Conservation (phyloP, 306 rosid genomes). For the Citrullus colocynthis region DNA sequence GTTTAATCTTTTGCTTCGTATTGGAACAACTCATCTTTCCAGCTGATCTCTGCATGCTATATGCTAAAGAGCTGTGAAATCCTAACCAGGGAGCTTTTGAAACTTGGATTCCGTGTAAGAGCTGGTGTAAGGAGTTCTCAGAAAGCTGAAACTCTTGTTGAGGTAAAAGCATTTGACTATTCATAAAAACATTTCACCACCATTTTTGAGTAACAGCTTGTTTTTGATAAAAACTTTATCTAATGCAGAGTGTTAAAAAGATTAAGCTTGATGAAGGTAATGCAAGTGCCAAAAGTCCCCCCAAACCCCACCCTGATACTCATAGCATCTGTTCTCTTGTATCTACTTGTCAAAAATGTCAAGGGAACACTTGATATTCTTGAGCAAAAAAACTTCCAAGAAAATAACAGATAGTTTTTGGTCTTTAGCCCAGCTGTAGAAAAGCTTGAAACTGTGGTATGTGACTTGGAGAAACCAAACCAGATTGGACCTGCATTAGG, state of each 20-base stretch:
- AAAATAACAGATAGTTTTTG: conserved; percentile 65
- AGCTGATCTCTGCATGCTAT: neutral
- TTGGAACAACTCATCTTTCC: neutral
- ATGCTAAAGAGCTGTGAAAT: conserved; percentile 8
- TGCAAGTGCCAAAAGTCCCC: conserved; percentile 42
- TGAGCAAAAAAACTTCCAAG: conserved; percentile 18
- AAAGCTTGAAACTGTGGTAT: conserved; percentile 94
- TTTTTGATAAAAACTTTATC: conserved; percentile 1
- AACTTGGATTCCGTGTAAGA: conserved; percentile 83
- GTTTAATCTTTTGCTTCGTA: conserved; percentile 2
- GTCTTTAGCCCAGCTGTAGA: conserved; percentile 99
- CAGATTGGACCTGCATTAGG: conserved; percentile 59
- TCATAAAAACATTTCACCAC: neutral
- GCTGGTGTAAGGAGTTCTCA: conserved; percentile 71
- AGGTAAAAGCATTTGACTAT: conserved; percentile 29
- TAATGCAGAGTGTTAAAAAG: conserved; percentile 68
- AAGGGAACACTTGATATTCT: neutral
- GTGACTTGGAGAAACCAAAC: conserved; percentile 75
- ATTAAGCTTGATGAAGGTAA: conserved; percentile 41
- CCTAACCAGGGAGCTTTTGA: conserved; percentile 79
- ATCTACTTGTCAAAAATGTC: neutral
- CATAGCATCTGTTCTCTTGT: conserved; percentile 10
- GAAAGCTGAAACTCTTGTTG: conserved; percentile 54
- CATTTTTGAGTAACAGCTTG: conserved; percentile 5
- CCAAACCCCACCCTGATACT: conserved; percentile 36